Conservation (phyloP, 2,329 filamentous ascomycete genomes). For the Ceratocystis eucalypticola region DNA sequence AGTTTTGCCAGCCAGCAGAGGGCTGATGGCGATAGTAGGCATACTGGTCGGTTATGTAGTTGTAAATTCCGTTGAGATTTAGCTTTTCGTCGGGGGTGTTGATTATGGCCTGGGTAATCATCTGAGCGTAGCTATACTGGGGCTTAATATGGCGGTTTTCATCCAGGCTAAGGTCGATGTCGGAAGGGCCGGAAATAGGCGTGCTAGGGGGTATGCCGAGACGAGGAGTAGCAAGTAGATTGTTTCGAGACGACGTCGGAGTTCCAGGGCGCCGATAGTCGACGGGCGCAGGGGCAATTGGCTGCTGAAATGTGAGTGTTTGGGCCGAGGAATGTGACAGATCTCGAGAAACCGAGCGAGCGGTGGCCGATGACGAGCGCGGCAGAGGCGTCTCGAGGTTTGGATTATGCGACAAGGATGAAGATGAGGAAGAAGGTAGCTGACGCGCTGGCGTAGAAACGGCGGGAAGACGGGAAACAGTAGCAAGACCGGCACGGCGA, state of each 20-base stretch:
- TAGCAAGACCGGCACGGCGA: constrained; percentile 44
- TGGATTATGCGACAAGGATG: constrained; percentile 11
- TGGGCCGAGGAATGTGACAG: constrained; percentile 18
- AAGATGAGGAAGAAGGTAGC: constrained; percentile 15
- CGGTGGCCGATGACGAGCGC: constrained; percentile 14
- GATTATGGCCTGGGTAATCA: constrained; percentile 93
- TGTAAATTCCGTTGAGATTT: constrained; percentile 85
- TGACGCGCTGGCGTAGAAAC: constrained; percentile 12
- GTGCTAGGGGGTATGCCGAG: constrained; percentile 12
- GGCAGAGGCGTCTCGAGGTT: constrained; percentile 19
- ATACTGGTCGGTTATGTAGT: constrained; percentile 80
- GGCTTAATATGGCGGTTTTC: constrained; percentile 85
- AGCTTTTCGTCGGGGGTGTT: constrained; percentile 76
- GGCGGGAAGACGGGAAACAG: constrained; percentile 18
- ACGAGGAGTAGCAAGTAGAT: constrained; percentile 13
- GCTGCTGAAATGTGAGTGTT: constrained; percentile 28
- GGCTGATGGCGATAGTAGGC: constrained; percentile 79
- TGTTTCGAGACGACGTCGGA: constrained; percentile 29
- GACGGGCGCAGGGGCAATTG: constrained; percentile 45
- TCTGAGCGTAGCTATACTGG: constrained; percentile 87
- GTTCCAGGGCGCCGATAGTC: constrained; percentile 49
- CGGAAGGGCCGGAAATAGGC: constrained; percentile 27
- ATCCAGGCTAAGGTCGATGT: constrained; percentile 68
- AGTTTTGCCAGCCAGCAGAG: constrained; percentile 88
- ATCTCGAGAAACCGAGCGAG: constrained; percentile 9